Base-by-base conservation (phyloP, 768 basidiomycete species). In the Agaricus bisporus region DNA sequence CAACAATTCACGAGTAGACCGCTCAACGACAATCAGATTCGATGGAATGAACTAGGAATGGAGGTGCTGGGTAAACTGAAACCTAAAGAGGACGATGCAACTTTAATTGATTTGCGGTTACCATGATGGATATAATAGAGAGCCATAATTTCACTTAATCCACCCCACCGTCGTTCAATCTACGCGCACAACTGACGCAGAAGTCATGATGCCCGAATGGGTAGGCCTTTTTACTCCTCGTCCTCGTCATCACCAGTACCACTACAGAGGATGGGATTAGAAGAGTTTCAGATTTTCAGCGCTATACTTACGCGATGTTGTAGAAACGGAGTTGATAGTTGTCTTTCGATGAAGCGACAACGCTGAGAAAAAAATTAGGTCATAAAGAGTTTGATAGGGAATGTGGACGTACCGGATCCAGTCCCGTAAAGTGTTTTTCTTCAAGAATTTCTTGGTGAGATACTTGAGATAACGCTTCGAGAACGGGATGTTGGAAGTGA, bases 391-490 rank as follows among this genome's bases (percentile, higher is more conserved):
- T 41, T 5, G 29, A 18, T 9, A 8, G 29, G 48, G 22, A 41
- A 42, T 12, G n/a, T 35, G 15, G 14, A 67, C 75, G 47, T 58
- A 86, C 83, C 93, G 94, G 69, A 98, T 92, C 90, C 93, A 98
- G 75, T 98, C 95, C 60, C 94, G 86, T 63, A 97, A 80, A 42
- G 79, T 74, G 76, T 95, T 94, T 83, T 97, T 97, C 83, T 98
- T 98, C 73, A 98, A 80, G 81, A 92, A 95, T 78, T 95, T 95
- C 82, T 98, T 98, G 58, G 95, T 98, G 57, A 98, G 79, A 75
- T 98, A 99, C 74, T 98, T 98, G 69, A 98, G 85, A 73, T 97
- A 98, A 54, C 91, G 82, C 77, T 98, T 98, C 48, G 95, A 98
- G 74, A 98, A 88, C 53, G 91, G 85, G 68, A 95, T 85, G 65